Percentiles rank a stretch among this genome's conserved stretches.
Conservation (phyloP, 768 basidiomycete species). For the Macrocybe gigantea region DNA sequence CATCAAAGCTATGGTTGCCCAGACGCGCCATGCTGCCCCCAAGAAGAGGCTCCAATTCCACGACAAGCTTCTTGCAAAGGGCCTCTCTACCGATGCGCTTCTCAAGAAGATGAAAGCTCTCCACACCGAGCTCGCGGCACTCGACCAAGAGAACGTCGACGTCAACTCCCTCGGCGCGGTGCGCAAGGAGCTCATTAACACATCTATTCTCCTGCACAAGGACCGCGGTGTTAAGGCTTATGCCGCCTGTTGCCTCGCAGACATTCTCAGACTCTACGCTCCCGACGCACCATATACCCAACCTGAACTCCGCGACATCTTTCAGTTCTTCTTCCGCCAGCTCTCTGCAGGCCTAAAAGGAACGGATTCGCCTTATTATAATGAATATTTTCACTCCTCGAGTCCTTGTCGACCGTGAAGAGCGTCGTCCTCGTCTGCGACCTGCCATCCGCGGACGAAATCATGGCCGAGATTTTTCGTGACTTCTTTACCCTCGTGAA, state of each 20-base stretch:
- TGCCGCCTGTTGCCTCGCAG: slow-evolving; percentile 90
- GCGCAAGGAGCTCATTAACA: slow-evolving; percentile 75
- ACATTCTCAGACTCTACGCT: slow-evolving; percentile 89
- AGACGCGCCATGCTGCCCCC: slow-evolving; percentile 56
- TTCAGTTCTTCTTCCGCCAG: slow-evolving; percentile 93
- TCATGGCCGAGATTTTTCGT: slow-evolving; percentile 78
- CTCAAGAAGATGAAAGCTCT: slow-evolving; percentile 82
- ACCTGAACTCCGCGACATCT: slow-evolving; percentile 87
- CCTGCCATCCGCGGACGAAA: slow-evolving; percentile 78
- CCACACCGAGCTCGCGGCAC: slow-evolving; percentile 68
- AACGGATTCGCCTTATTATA: slow-evolving; percentile 78
- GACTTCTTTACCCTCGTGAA: slow-evolving; percentile 78
- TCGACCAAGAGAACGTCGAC: slow-evolving; percentile 89
- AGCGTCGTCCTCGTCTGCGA: slow-evolving; percentile 92
- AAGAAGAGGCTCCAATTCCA: slow-evolving; percentile 68
- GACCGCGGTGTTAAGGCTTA: slow-evolving; percentile 96
- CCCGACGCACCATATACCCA: slow-evolving; percentile 96
- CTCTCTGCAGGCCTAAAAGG: slow-evolving; percentile 70
- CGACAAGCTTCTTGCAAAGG: slow-evolving; percentile 77
- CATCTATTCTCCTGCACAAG: slow-evolving; percentile 84
- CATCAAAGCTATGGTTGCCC: slow-evolving; percentile 55
- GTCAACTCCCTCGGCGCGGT: slow-evolving; percentile 59
- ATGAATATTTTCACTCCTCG: slow-evolving; percentile 93
- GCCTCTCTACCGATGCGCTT: slow-evolving; percentile 72
- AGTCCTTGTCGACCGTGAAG: slow-evolving; percentile 91